Evolutionary conservation across 2,329 filamentous ascomycete species (phyloP), one percentile per base, ranked within the genome.

Genomic region (Fusarium sp.): DNA sequence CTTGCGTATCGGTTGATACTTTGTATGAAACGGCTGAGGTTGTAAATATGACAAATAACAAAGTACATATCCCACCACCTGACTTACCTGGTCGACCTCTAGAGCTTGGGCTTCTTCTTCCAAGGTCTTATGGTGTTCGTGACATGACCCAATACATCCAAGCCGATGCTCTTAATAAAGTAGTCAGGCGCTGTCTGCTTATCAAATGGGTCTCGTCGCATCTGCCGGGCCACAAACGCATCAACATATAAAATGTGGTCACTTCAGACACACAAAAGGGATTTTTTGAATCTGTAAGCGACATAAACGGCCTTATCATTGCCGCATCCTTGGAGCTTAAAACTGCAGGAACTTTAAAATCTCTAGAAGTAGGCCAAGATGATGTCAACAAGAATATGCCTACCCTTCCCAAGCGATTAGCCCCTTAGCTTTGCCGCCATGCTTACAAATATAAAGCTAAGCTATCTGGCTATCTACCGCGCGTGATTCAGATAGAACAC

Each of bases 281-380:
- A 4, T 59, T 71, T 20, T 50, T 72, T 41, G 76, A 77, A 38
- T 55, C 70, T 4, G 75, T 78, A 18, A 72, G 72, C 34, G 75
- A 77, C 37, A 60, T 78, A 11, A 77, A 77, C 18, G 71, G 73
- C 8, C 62, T 77, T 38, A 72, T 65, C 13, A 28, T 77, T 28
- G 69, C 70, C 8, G 70, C 74, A 20, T 72, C 74, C 18, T 72
- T 70, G 16, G 73, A 77, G 18, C 65, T 73, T 40, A 41, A 45
- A 9, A 26, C 61, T 30, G 34, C 42, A 4, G 67, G 69, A n/a
- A 72, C 69, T 3, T 47, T 75, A 8, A 53, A 46, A 4, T 70
- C 69, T 2, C 49, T 77, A 2, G 47, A 34, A 2, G 16, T 49
- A 10, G 12, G 45, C 18, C 11, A 57, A 18, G 10, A 26, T 5